A percentile compares a stretch with the other conserved stretches of the same genome.
Conservation (phyloP, 495 filamentous ascomycete genomes). For the Penicillium macrosclerotiorum region DNA sequence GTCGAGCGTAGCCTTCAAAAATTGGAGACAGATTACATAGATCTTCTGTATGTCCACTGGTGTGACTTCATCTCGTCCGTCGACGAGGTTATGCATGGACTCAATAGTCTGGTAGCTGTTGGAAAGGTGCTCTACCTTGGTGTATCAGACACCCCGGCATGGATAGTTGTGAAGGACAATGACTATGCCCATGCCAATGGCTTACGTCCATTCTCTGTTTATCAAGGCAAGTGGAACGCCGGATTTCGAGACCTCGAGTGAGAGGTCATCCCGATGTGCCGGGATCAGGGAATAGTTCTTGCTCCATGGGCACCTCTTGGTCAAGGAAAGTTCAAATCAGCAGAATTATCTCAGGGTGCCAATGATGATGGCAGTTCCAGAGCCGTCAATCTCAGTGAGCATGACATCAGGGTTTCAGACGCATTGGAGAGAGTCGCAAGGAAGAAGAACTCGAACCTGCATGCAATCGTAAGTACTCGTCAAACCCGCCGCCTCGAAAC, state of each 20-base stretch:
- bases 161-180: conserved; percentile 38
- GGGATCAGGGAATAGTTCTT: conserved; percentile 36
- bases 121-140: conserved; percentile 74
- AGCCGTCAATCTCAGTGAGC: too few relatives aligned
- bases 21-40: conserved; percentile 64
- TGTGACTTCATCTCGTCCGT: conserved; percentile 66
- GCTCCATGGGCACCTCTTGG: conserved; percentile 32
- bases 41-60: conserved; percentile 59
- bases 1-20: conserved; percentile 56
- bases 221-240: conserved; percentile 30
- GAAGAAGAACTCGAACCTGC: too few relatives aligned
- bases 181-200: conserved; percentile 28
- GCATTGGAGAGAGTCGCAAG: too few relatives aligned
- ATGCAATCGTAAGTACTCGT: too few relatives aligned
- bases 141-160: conserved; percentile 60
- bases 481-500: too few relatives aligned
- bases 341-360: too few relatives aligned
- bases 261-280: conserved; percentile 36
- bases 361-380: too few relatives aligned
- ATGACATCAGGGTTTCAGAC: too few relatives aligned
- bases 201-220: conserved; percentile 23
- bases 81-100: conserved; percentile 66
- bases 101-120: conserved; percentile 55
- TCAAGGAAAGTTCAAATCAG: conserved; percentile 51
- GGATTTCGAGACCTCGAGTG: conserved; percentile 27